Evolutionary conservation across 2,329 filamentous ascomycete species (phyloP).

Genomic region (Fusarium veterinarium): DNA sequence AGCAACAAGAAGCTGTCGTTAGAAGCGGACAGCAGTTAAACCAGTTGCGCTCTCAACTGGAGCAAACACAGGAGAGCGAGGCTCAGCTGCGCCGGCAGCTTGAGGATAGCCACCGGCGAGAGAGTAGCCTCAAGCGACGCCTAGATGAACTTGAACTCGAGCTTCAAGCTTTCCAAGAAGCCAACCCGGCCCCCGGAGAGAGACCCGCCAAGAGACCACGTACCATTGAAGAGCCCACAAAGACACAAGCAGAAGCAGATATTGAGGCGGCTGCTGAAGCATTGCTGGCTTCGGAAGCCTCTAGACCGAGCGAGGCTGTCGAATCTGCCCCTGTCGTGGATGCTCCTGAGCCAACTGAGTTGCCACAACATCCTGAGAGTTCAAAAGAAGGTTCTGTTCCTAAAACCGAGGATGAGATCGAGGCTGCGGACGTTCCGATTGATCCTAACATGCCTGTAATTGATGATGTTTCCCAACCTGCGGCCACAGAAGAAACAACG

Average conservation of each 20-base stretch:
- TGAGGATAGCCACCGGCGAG: slow-evolving; percentile 81
- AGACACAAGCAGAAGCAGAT: slow-evolving; percentile 30
- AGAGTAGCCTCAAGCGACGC: slow-evolving; percentile 83
- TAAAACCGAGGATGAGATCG: slow-evolving; percentile 3
- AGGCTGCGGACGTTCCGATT: slow-evolving; percentile 11
- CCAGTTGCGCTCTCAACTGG: slow-evolving; percentile 67
- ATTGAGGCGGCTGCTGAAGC: slow-evolving; percentile 34
- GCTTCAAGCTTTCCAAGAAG: slow-evolving; percentile 51
- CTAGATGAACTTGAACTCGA: slow-evolving; percentile 82
- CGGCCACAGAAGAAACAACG: slow-evolving; percentile 24
- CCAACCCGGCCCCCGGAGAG: slow-evolving; percentile 33
- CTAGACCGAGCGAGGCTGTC: neutral
- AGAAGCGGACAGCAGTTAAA: slow-evolving; percentile 69
- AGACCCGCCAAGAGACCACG: slow-evolving; percentile 47
- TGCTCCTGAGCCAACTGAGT: neutral
- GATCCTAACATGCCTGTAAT: slow-evolving; percentile 27
- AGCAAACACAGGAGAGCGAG: slow-evolving; percentile 55
- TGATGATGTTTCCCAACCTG: slow-evolving; percentile 5
- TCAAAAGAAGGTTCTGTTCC: neutral
- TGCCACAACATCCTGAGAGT: neutral
- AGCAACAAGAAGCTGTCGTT: slow-evolving; percentile 78
- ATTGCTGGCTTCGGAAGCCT: slow-evolving; percentile 23
- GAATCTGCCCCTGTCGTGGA: slow-evolving; percentile 9
- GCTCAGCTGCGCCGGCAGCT: slow-evolving; percentile 69
- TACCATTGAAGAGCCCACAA: slow-evolving; percentile 27